A percentile compares a stretch with the other conserved stretches of the same genome.
Conservation (phyloP, 306 rosid genomes). For the Biancaea sappan region DNA sequence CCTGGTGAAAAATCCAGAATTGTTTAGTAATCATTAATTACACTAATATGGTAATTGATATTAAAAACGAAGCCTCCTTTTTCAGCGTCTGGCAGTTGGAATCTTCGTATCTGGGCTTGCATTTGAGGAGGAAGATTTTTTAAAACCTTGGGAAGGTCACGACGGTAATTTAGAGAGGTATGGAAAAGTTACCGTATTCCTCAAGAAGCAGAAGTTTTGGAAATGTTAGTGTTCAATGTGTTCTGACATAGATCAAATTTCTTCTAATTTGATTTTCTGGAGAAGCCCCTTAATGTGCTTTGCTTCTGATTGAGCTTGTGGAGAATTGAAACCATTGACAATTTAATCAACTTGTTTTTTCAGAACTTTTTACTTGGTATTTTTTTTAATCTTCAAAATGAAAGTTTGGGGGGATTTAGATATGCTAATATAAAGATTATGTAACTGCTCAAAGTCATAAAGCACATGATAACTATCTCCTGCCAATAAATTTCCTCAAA, state of each 20-base stretch:
- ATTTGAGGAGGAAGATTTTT: constrained; percentile 72
- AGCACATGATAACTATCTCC: constrained; percentile 27
- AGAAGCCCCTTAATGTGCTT: background rate
- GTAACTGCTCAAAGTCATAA: constrained; percentile 15
- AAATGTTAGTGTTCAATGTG: constrained; percentile 15
- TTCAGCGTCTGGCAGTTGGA: constrained; percentile 83
- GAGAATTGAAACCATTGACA: constrained; percentile 26
- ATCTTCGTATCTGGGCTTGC: constrained; percentile 84
- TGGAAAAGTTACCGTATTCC: constrained; percentile 12
- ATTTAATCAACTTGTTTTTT: constrained; percentile 9
- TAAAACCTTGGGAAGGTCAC: constrained; percentile 82
- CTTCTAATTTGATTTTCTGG: background rate
- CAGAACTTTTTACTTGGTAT: background rate
- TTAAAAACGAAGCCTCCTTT: constrained; percentile 29
- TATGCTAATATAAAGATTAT: constrained; percentile 10
- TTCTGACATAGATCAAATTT: constrained; percentile 18
- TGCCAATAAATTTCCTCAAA: constrained; percentile 15
- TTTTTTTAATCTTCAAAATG: background rate
- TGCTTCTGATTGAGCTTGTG: background rate
- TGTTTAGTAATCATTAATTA: background rate
- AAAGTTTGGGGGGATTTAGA: background rate
- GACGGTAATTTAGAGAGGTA: constrained; percentile 76
- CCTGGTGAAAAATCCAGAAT: constrained; percentile 29
- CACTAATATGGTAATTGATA: constrained; percentile 19
- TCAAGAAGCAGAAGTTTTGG: background rate